These are phyloP conservation scores for Rhytidiadelphus loreus DNA, from an alignment of 225 moss, liverwort and hornwort species.

Conservation along the genomic window DNA sequence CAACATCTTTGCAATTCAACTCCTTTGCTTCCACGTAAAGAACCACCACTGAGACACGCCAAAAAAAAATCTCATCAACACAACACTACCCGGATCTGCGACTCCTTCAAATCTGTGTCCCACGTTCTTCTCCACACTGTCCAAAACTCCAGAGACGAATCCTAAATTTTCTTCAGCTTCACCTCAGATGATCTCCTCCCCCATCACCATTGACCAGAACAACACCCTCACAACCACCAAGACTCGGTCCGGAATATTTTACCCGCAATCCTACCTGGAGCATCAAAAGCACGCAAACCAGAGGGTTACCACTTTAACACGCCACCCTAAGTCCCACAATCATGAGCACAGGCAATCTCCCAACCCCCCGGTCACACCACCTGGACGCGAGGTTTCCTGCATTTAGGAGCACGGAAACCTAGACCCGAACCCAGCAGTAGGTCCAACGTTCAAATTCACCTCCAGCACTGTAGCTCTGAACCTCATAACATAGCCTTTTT, in stretches of 20 bases:
- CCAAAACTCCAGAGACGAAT: background rate
- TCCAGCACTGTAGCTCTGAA: background rate
- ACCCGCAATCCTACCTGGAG: background rate
- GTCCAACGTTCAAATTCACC: constrained; percentile 11
- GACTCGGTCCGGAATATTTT: background rate
- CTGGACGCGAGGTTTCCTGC: background rate
- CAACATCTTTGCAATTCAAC: background rate
- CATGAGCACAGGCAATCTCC: background rate
- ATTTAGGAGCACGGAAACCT: background rate
- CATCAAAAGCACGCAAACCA: background rate
- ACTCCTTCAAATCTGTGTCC: background rate
- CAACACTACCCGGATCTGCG: background rate
- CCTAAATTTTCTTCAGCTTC: background rate
- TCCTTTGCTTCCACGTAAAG: background rate
- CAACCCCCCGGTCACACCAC: background rate
- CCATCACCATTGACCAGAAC: background rate
- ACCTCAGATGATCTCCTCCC: background rate
- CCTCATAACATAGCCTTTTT: background rate
- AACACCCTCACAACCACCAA: background rate
- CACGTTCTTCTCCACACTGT: background rate
- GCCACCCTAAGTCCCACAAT: background rate
- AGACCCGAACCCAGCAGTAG: background rate
- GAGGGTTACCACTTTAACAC: background rate
- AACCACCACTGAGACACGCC: background rate
- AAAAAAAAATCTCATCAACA: background rate